Evolutionary conservation across 2,329 filamentous ascomycete genomes (phyloP), one percentile per base, ranked within the genome.

Genomic region (Aspergillaceae sp.): DNA sequence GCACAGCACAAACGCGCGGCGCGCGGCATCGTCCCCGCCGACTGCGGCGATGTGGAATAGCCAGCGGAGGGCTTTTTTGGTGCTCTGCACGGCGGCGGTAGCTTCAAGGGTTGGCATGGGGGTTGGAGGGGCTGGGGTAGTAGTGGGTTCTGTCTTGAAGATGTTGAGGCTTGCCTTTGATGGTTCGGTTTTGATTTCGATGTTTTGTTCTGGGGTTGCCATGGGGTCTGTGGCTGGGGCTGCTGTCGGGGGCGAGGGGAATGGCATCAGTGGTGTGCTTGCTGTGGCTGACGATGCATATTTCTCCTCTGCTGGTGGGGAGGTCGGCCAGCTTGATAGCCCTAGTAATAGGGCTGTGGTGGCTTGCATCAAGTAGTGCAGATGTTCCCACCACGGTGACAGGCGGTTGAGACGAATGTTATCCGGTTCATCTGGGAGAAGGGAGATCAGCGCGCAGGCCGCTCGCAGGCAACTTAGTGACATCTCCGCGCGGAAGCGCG

Each of bases 331-430:
- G 34, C 51, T 56, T 0, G 61, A 59, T 1, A 72, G 48, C n/a
- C 64, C 63, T 3, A 72, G 59, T 10, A 72, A 58, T 9, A 72
- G 53, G 5, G 70, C 63, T 0, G 63, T 67, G 0, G 62, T 66
- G 1, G 68, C 65, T 49, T 72, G 70, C 57, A 72, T 69, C 2
- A 72, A 48, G 48, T 61, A 67, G 49, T 72, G 68, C 0, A 73
- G 55, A n/a, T 69, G 57, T 44, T 55, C 60, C 66, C 69, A 72
- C 68, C 67, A 72, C 7, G 68, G 67, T 0, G 66, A 58, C 2
- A 62, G 46, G 11, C 57, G 57, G 8, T 59, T 57, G 2, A 73
- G 49, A 48, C 65, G 67, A 26, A 56, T 32, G 3, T 62, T 51
- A 42, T 68, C 59, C 0, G 66, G 59, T 2, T 55, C 46, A 3